Evolutionary conservation across 176 grass and related monocot species (phyloP), one percentile per base, ranked within the genome.

Genomic region (Carex scoparia): DNA sequence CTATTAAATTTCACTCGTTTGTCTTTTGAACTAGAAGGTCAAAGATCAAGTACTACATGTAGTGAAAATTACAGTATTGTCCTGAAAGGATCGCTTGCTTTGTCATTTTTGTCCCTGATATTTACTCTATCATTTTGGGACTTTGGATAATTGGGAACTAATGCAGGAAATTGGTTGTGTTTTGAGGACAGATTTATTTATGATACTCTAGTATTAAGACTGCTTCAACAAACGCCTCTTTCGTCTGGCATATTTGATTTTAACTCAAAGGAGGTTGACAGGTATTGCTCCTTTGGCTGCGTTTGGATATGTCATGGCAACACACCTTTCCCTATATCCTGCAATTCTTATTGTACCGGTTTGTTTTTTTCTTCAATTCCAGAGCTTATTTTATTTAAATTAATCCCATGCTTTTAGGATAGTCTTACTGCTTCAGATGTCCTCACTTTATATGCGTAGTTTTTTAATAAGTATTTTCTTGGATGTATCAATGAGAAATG

Each of bases 251-350:
- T 72, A 38, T 10, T 46, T 72, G 37, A 72, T 72, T 72, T 33
- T 79, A 58, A 33, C 74, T 57, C 16, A 58, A 77, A 58, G 28
- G 53, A 40, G 67, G 4, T 88, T 87, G 53, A 18, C 86, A 99
- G 96, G 93, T 84, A 61, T 99, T 82, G 83, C 88, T 79, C 79
- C 96, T 53, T 89, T 99, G 87, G 91, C 93, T 84, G 91, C 96
- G 56, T 99, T 95, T 94, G 96, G 93, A 92, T 95, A 90, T 93
- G 91, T 95, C 76, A 93, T 95, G 86, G 90, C 93, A 79, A 89
- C 93, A 57, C 96, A 99, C 65, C 63, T 95, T 68, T 92, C 93
- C 83, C 93, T 95, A 66, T 95, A 99, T 89, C 96, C 93, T 63
- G 88, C 63, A 79, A 91, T 99, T 88, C 87, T 99, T 58, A 87